A percentile compares a stretch with the other conserved stretches of the same genome.
Conservation (phyloP, 441 rosid genomes). For the Adansonia grandidieri region DNA sequence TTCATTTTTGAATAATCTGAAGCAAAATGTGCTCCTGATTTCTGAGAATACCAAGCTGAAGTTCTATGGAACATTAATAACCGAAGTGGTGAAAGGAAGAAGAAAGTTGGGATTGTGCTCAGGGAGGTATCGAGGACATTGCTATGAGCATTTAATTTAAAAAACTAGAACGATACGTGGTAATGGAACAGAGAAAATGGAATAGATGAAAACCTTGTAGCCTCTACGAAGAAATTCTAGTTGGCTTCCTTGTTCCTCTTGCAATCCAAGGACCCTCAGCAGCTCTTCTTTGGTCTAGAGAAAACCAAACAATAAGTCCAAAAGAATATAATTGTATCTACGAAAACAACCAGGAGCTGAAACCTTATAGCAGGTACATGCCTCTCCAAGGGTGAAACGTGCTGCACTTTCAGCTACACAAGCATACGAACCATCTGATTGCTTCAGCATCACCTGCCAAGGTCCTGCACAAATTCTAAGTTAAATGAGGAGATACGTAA, state of each 20-base stretch:
- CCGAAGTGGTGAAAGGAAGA: background rate
- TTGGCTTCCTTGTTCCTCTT: slow-evolving; percentile 92
- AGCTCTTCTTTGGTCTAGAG: slow-evolving; percentile 90
- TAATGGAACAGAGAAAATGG: background rate
- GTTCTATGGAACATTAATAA: background rate
- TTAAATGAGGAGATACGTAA: background rate
- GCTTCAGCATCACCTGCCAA: slow-evolving; percentile 99
- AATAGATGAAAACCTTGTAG: slow-evolving; percentile 62
- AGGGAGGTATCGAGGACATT: background rate
- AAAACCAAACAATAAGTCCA: slow-evolving; percentile 29
- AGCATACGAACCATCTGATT: slow-evolving; percentile 80
- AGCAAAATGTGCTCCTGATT: background rate
- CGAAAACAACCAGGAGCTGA: slow-evolving; percentile 24
- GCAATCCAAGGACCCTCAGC: slow-evolving; percentile 83
- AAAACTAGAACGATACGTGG: background rate
- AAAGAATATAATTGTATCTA: slow-evolving; percentile 22
- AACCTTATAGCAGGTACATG: slow-evolving; percentile 32
- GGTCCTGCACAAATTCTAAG: slow-evolving; percentile 63
- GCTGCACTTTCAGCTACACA: slow-evolving; percentile 84
- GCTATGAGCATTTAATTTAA: background rate
- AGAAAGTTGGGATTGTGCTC: background rate
- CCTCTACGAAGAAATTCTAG: slow-evolving; percentile 90
- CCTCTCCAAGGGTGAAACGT: slow-evolving; percentile 92
- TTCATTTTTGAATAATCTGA: background rate
- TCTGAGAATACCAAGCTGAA: background rate